These are phyloP conservation scores for Talaromyces sp. DNA, from an alignment of 2,329 filamentous ascomycete species.

Conservation along the genomic window DNA sequence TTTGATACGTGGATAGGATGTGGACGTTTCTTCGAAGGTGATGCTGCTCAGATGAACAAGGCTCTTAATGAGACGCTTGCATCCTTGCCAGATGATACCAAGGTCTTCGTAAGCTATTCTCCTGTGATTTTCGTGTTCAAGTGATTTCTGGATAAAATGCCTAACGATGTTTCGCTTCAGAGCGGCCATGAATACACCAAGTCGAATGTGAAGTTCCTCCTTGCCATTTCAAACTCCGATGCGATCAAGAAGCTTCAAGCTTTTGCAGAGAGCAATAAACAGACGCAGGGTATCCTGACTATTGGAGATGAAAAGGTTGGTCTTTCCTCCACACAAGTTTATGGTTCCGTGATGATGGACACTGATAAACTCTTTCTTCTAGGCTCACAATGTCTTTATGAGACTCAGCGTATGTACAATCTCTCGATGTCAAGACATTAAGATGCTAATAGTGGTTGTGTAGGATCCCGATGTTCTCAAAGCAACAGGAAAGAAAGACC, in stretches of 20 bases:
- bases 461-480: slow-evolving; percentile 81
- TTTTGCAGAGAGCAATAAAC: slow-evolving; percentile 73
- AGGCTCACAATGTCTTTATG: slow-evolving; percentile 98
- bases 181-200: slow-evolving; percentile 99
- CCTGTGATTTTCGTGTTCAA: background rate
- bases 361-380: slow-evolving; percentile 16
- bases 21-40: slow-evolving; percentile 94
- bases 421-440: background rate
- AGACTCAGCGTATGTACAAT: slow-evolving; percentile 62
- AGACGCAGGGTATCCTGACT: slow-evolving; percentile 94
- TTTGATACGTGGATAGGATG: slow-evolving; percentile 59
- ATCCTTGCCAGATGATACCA: slow-evolving; percentile 80
- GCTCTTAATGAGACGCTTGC: slow-evolving; percentile 84
- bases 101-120: slow-evolving; percentile 68
- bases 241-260: slow-evolving; percentile 72
- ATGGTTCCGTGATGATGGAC: background rate
- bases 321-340: background rate
- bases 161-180: slow-evolving; percentile 40
- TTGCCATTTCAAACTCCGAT: slow-evolving; percentile 70
- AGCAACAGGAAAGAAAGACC: slow-evolving; percentile 74
- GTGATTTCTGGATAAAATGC: background rate
- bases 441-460: background rate
- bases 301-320: slow-evolving; percentile 93
- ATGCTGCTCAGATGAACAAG: slow-evolving; percentile 82
- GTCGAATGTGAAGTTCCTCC: slow-evolving; percentile 83